Base-by-base conservation (phyloP, 768 basidiomycete genomes). In the Termitomyces sp. region DNA sequence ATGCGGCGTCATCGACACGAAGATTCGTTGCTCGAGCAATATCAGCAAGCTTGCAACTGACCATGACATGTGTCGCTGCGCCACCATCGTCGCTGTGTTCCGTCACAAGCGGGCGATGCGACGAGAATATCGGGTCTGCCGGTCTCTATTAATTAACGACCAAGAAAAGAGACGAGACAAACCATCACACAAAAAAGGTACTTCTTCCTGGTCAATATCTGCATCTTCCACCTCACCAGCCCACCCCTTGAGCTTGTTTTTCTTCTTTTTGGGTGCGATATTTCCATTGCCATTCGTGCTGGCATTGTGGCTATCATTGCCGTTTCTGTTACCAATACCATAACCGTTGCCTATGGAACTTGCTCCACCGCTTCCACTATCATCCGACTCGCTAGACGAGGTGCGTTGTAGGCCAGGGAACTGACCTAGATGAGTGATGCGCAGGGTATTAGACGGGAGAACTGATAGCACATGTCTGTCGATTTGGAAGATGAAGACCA, bases 1-100 rank as follows among this genome's bases (percentile, higher is more conserved):
- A 95, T 0, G 93, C 89, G 0, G 87, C 84, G 69, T 98, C 96
- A 57, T 97, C 93, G 0, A 86, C 71, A 1, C 91, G 82, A 55
- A 98, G 75, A 71, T 91, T 88, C 50, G 92, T 92, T 32, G 88
- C 90, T 18, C 78, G 76, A 1, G 93, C 88, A 58, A 98, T 84
- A 38, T 91, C 86, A 9, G 75, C 77, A n/a, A 98, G 80, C 20
- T 88, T 87, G 70, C 89, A 92, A 23, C 74, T 74, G 30, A 90
- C 79, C 44, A 82, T 76, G 58, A 89, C 79, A 62, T 93, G 87
- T 6, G 84, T 84, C 38, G 81, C 83, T 5, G 87, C 87, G 60
- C 86, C 84, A 8, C 91, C 91, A 61, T 91, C 86, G 4, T 76
- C 69, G 52, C 83, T 83, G 13, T 79, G 73, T 1, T 72, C 76